Base-by-base conservation (phyloP, 73 alveolate genomes). In the Paraurostyla sp. region DNA sequence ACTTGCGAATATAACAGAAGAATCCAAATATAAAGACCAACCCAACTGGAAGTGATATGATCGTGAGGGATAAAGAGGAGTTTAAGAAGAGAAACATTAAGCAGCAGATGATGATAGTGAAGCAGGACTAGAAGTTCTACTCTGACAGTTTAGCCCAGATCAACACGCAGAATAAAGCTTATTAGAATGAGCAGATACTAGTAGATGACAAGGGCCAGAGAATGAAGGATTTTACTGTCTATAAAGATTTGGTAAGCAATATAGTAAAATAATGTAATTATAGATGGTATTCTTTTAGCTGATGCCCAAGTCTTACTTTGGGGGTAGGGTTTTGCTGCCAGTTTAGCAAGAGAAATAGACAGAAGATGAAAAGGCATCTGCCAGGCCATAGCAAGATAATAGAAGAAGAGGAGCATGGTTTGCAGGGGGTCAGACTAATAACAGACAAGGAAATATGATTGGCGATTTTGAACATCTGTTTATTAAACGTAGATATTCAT, bases 301-400 rank as follows among this genome's bases (percentile, higher is more conserved):
- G n/a, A 45, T 63, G n/a, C 78, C 92, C 25, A 73, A 73, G 43
- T 30, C 80, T 22, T 59, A 60, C 45, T 63, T 83, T 49, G 92
- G 92, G 0, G 78, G 92, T 9, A 35, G 86, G 45, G 69, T 65
- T 29, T 59, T 83, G 9, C 76, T 83, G 0, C 92, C 92, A 40
- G 49, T 32, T 48, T 25, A 73, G 27, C 32, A 73, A 15, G 46
- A 73, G 49, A 73, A 73, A 38, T 7, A 43, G 42, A 73, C 86
- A n/a, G 71, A 73, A 3, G 86, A 73, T 73, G 86, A 73, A 46
- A 25, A 40, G 6, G 46, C 60, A 65, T 38, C 40, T n/a, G n/a
- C n/a, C n/a, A n/a, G n/a, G n/a, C n/a, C n/a, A n/a, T n/a, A n/a
- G n/a, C n/a, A n/a, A 35, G 65, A 73, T 20, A 45, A 43, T 25